Evolutionary conservation across 495 filamentous ascomycete genomes (phyloP), one percentile per base, ranked within the genome.

Genomic region (Sphaerosporella brunnea): DNA sequence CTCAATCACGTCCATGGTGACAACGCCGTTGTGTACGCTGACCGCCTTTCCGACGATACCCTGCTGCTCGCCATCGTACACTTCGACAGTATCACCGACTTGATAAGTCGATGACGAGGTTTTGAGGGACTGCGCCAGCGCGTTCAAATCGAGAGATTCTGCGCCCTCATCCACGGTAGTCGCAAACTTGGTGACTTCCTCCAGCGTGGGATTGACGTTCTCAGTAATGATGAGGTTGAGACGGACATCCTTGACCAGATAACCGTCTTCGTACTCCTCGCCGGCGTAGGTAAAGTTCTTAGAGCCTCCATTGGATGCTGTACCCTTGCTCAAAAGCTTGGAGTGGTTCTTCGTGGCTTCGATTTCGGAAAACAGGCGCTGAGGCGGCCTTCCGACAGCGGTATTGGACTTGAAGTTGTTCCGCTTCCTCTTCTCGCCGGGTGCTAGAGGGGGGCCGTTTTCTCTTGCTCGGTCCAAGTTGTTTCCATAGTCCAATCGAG

Each of bases 141-240:
- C 84, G 52, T 80, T 79, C 36, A 99, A 72, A 66, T 99, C 92
- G 23, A 99, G 69, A 50, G 90, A 92, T 49, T 94, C 84, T 10
- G 82, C 83, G 5, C 92, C 92, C 58, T 96, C 88, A 45, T 93
- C 88, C 10, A 81, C 79, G 16, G 78, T 74, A 3, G 58, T 54
- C n/a, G 86, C 79, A 63, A 96, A 96, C 63, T 75, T 82, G 9
- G 86, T 88, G 11, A 96, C 90, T 61, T 99, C 92, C 62, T 95
- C 90, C 24, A 99, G 69, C 0, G 80, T 82, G 2, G 92, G 92
- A 58, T 92, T 90, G 36, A 96, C 92, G 56, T 87, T 78, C 58
- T 83, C 83, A 20, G 84, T 80, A 16, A 73, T 71, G 34, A 99
- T 66, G 55, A 80, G 72, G 53, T 84, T 82, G 42, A 96, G 78